Evolutionary conservation across 1,284 basidiomycete species (phyloP).

Genomic region (Ceratobasidium sp.): DNA sequence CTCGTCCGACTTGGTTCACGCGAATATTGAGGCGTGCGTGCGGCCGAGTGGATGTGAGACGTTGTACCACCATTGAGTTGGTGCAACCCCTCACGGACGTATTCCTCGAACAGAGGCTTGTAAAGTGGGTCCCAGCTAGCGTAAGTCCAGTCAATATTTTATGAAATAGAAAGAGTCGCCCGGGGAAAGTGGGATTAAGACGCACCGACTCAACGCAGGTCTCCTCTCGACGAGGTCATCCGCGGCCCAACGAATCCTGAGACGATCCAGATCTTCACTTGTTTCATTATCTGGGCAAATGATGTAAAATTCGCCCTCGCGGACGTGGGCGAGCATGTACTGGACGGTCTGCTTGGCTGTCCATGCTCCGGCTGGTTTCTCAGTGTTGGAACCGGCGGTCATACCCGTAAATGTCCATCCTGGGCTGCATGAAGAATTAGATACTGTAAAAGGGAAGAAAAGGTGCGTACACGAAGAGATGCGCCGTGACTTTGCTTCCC

Average conservation of each 20-base stretch:
- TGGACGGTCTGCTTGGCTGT: constrained; percentile 85
- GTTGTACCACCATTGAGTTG: constrained; percentile 15
- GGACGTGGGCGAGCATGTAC: constrained; percentile 86
- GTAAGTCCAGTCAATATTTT: constrained; percentile 46
- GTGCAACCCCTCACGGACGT: constrained; percentile 66
- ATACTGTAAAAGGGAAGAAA: constrained; percentile 28
- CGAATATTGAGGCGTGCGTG: constrained; percentile 28
- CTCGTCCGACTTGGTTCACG: constrained; percentile 32
- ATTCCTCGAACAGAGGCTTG: constrained; percentile 71
- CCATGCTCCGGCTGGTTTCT: constrained; percentile 89
- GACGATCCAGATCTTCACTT: constrained; percentile 55
- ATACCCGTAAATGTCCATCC: constrained; percentile 85
- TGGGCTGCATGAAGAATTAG: constrained; percentile 58
- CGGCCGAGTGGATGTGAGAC: constrained; percentile 25
- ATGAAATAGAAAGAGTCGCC: constrained; percentile 59
- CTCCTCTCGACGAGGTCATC: constrained; percentile 80
- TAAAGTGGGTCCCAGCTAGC: constrained; percentile 54
- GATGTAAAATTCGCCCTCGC: constrained; percentile 87
- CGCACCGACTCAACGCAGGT: constrained; percentile 75
- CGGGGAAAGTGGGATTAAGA: constrained; percentile 55
- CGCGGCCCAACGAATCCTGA: constrained; percentile 84
- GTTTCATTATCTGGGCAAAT: constrained; percentile 91
- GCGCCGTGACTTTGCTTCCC: constrained; percentile 74
- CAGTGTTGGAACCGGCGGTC: constrained; percentile 51
- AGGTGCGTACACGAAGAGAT: constrained; percentile 78